Base-by-base conservation (phyloP, 1,284 basidiomycete genomes). In the Afroboletus lepidellus region DNA sequence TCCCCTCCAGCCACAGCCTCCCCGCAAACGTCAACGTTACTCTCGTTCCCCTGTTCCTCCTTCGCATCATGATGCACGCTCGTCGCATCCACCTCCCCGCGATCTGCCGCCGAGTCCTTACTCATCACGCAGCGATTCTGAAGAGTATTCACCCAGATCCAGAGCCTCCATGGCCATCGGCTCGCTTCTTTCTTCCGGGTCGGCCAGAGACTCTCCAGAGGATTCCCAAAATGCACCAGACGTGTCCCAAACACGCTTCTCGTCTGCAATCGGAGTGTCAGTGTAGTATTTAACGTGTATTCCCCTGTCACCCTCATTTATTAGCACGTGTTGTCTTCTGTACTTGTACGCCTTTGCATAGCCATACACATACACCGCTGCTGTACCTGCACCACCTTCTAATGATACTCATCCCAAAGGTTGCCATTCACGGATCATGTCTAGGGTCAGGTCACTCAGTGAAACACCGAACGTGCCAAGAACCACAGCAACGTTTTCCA, bases 21-120 rank as follows among this genome's bases (percentile, higher is more conserved):
- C 66, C 33, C 60, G 64, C 21, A 83, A 81, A 71, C 80, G 81
- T 42, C 74, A 74, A 48, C 80, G 81, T 48, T 56, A 62, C 20
- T 75, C 74, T 34, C 62, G 55, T 15, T 74, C 74, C 38, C 70
- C 69, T 16, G 27, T 54, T 25, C 58, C 62, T 21, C 46, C 57
- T 34, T 57, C 66, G 46, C 65, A 58, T 53, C 50, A 43, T 12
- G 67, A 71, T 47, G 46, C 55, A n/a, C 60, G 54, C 41, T 48
- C 61, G 15, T 60, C 59, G 38, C 65, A 55, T 53, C 59, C 67
- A 33, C 56, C 65, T 12, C 63, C 65, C 53, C 69, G 63, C 49
- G 69, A 72, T 46, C 55, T 72, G 0, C 66, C 66, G 7, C 69
- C 66, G 0, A 71, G 69, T 24, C 69, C 69, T 9, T 71, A 68